Evolutionary conservation across 1,284 basidiomycete genomes (phyloP), one percentile per base, ranked within the genome.

Genomic region (Cystobasidium pallidum): DNA sequence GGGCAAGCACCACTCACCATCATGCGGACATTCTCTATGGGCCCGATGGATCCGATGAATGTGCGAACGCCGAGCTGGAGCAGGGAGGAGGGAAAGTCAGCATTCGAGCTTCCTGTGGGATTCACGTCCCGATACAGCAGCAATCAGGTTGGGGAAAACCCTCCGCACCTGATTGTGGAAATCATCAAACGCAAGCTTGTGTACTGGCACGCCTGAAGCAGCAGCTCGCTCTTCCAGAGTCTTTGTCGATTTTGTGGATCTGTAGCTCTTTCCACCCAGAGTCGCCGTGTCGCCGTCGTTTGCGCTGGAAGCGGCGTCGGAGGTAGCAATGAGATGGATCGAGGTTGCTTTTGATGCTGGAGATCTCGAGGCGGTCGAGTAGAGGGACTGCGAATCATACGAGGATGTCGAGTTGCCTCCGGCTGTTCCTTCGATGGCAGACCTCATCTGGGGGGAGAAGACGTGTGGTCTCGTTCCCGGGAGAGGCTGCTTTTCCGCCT

Each of bases 11-110:
- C n/a, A 81, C 86, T 70, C 73, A 92, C 92, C 91, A 81, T 78
- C 82, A 83, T 83, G 30, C 82, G 80, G 19, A 83, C 82, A 68
- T 92, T 88, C 74, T 89, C 84, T 36, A 94, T 91, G 28, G 91
- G 90, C 0, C 94, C 95, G 73, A 99, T 92, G 77, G 87, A 89
- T 15, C 95, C 95, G 76, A 89, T 86, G 30, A 99, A 89, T 6
- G 94, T 97, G 66, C 95, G 85, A 17, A 98, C 94, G 15, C 96
- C 95, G 51, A 82, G 81, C 76, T 82, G 78, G 13, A 17, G 7
- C 13, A 0, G 66, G 76, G 59, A 76, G 77, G 74, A 74, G 76
- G 77, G 74, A 74, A 77, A 28, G n/a, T 13, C 34, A 54, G 41
- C 45, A 52, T 51, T 30, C 26, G 41, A 2, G 24, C 2, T 28